A percentile compares a stretch with the other conserved stretches of the same genome.
These are phyloP conservation scores for Schizopora paradoxa DNA, from an alignment of 1,284 basidiomycete species.

Conservation along the genomic window DNA sequence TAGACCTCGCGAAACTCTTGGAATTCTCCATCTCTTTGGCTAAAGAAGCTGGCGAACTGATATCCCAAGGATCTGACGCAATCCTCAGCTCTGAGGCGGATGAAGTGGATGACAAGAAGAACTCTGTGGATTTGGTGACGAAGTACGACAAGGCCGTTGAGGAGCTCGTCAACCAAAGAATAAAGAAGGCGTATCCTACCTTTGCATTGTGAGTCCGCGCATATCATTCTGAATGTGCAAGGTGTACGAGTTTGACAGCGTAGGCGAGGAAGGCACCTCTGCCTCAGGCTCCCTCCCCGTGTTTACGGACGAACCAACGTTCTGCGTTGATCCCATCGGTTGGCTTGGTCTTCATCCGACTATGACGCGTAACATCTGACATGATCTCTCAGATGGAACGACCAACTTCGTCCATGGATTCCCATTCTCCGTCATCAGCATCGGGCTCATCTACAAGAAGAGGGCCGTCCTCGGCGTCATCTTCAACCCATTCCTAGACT, in stretches of 20 bases:
- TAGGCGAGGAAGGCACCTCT: conserved; percentile 86
- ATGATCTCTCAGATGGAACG: conserved; percentile 64
- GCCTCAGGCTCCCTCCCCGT: conserved; percentile 65
- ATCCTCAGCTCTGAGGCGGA: conserved; percentile 51
- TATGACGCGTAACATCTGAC: background rate
- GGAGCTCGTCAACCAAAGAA: conserved; percentile 71
- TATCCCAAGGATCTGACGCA: conserved; percentile 68
- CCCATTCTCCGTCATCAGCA: conserved; percentile 85
- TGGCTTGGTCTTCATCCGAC: conserved; percentile 18
- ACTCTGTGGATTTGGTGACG: conserved; percentile 92
- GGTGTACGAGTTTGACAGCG: conserved; percentile 52
- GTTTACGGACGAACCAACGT: conserved; percentile 85
- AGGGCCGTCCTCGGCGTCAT: conserved; percentile 85
- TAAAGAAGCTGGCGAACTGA: conserved; percentile 61
- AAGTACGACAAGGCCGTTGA: conserved; percentile 95
- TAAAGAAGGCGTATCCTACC: conserved; percentile 63
- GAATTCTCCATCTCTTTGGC: conserved; percentile 73
- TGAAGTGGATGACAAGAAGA: conserved; percentile 79
- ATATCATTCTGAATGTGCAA: conserved; percentile 7
- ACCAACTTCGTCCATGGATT: conserved; percentile 95
- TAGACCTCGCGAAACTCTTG: conserved; percentile 63
- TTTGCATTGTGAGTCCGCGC: conserved; percentile 71
- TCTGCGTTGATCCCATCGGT: conserved; percentile 88
- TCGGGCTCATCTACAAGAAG: conserved; percentile 82
- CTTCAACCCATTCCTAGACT: conserved; percentile 89